A percentile compares a stretch with the other conserved stretches of the same genome.
These are phyloP conservation scores for Fusarium fujikuroi DNA, from an alignment of 2,329 filamentous ascomycete genomes.

Conservation along the genomic window DNA sequence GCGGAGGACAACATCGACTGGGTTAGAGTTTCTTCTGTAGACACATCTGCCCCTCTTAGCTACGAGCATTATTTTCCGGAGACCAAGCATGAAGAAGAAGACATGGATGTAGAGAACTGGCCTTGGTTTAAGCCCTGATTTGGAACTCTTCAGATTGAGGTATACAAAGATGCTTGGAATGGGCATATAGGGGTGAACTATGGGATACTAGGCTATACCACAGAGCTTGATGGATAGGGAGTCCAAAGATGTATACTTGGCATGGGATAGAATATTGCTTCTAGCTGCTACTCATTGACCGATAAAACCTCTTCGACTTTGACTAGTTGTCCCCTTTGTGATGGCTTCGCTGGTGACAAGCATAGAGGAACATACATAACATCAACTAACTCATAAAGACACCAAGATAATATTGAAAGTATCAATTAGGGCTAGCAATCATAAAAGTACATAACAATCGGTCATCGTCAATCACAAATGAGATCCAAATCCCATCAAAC, in stretches of 20 bases:
- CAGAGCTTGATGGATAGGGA: background rate
- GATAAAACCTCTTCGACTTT: background rate
- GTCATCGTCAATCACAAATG: conserved; percentile 27
- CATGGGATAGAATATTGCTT: background rate
- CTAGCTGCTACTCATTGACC: background rate
- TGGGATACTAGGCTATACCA: background rate
- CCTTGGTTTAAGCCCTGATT: background rate
- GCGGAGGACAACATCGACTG: background rate
- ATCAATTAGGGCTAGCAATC: conserved; percentile 29
- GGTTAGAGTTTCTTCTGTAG: background rate
- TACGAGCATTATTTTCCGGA: background rate
- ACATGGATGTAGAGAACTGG: background rate
- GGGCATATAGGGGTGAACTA: background rate
- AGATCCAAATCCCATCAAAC: conserved; percentile 41
- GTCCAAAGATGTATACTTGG: background rate
- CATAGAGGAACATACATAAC: background rate
- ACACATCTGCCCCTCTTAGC: background rate
- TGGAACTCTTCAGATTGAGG: background rate
- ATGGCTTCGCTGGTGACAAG: background rate
- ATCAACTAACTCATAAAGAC: fast-evolving
- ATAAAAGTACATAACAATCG: conserved; percentile 33
- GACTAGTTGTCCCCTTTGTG: background rate
- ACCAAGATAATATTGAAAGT: background rate
- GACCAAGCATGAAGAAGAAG: background rate
- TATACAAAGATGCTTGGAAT: background rate